A percentile compares a stretch with the other conserved stretches of the same genome.
Conservation (phyloP, 2,329 filamentous ascomycete genomes). For the Phyllosticta paracitricarpa region DNA sequence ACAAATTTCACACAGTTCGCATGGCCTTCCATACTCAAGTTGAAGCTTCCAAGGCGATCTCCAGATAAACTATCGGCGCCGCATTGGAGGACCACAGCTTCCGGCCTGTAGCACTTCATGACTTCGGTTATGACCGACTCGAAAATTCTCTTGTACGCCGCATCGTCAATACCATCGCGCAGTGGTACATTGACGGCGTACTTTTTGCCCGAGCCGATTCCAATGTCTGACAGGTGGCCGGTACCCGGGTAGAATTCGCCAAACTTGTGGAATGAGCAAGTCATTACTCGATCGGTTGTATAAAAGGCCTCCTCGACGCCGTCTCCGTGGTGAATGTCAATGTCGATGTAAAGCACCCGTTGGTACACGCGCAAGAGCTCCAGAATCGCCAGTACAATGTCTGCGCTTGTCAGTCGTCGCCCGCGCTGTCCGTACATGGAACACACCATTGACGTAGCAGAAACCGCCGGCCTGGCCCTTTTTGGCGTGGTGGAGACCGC, state of each 20-base stretch:
- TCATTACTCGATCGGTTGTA: constrained; percentile 63
- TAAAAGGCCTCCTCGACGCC: constrained; percentile 65
- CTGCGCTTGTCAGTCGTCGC: constrained; percentile 25
- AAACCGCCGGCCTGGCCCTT: constrained; percentile 39
- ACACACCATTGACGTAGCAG: constrained; percentile 38
- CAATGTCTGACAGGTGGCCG: constrained; percentile 58
- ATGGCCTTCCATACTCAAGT: constrained; percentile 59
- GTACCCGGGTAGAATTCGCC: constrained; percentile 64
- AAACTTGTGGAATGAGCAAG: constrained; percentile 62
- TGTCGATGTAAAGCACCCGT: constrained; percentile 56
- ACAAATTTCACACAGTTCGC: constrained; percentile 62
- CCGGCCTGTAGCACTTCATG: constrained; percentile 59
- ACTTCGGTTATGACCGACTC: constrained; percentile 58
- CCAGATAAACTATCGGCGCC: constrained; percentile 59
- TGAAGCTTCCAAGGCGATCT: constrained; percentile 59
- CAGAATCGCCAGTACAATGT: constrained; percentile 57
- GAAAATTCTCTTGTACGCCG: constrained; percentile 58
- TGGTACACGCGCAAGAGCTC: constrained; percentile 55
- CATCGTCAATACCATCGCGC: constrained; percentile 58
- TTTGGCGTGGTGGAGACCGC: constrained; percentile 39
- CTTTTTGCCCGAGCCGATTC: constrained; percentile 56
- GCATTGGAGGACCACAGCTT: constrained; percentile 59
- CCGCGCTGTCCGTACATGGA: not conserved
- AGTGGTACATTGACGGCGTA: constrained; percentile 62
- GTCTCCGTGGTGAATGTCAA: constrained; percentile 58